Percentiles rank a stretch among this genome's conserved stretches.
phyloP scores from a whole-genome alignment of 1,284 basidiomycete genomes.

The Erythrobasidium hasegawianum region DNA sequence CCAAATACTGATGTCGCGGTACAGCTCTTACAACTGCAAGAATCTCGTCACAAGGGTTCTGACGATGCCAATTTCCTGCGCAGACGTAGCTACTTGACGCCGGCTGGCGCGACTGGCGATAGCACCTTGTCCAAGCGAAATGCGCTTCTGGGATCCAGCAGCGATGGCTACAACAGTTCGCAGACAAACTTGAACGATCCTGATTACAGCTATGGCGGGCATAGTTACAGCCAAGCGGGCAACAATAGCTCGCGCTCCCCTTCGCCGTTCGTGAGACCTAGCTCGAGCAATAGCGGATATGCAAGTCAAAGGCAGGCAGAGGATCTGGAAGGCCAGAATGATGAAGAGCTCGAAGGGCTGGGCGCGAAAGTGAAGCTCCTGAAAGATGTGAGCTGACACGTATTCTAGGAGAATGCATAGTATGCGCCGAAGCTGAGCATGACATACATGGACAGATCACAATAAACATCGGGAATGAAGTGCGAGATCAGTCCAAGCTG shows the following conservation, averaged over 20 bases:
- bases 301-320: constrained; percentile 58
- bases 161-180: background rate
- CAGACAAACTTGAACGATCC: constrained; percentile 17
- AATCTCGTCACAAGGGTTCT: background rate
- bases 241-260: constrained; percentile 7
- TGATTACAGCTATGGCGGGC: constrained; percentile 15
- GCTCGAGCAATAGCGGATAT: constrained; percentile 37
- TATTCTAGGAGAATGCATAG: no score
- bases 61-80: background rate
- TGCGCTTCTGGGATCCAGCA: constrained; percentile 18
- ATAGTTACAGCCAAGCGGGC: constrained; percentile 6
- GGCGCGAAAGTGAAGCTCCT: constrained; percentile 88
- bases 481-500: constrained; percentile 82
- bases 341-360: constrained; percentile 82
- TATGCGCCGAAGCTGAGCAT: no score
- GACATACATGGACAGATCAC: no score
- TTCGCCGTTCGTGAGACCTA: constrained; percentile 19
- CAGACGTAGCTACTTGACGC: constrained; percentile 35
- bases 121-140: constrained; percentile 31
- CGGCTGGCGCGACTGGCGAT: constrained; percentile 31
- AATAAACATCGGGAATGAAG: constrained; percentile 90
- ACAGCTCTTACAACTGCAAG: no score
- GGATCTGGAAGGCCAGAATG: constrained; percentile 94
- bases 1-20: no score
- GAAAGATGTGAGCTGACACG: constrained; percentile 71